phyloP scores from a whole-genome alignment of 768 basidiomycete species.

The Cystobasidium tubakii region DNA sequence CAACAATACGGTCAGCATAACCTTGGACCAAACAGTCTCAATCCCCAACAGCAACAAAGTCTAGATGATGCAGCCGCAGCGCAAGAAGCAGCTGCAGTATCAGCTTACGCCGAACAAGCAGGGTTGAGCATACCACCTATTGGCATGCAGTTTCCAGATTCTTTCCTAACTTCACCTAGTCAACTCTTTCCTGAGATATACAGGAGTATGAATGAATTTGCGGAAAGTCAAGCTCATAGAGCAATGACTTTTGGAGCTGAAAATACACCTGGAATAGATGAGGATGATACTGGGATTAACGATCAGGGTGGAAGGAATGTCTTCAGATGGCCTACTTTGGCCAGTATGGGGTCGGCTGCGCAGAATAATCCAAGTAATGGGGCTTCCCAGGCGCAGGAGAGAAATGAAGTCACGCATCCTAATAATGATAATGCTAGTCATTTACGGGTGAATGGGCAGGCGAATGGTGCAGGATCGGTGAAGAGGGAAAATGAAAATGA shows the following conservation, averaged over 20 bases:
- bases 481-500: background rate
- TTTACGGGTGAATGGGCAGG: background rate
- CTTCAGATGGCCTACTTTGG: slow-evolving; percentile 26
- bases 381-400: background rate
- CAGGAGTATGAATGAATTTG: slow-evolving; percentile 9
- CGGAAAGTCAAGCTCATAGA: slow-evolving; percentile 10
- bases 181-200: slow-evolving; percentile 33
- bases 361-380: background rate
- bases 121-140: background rate
- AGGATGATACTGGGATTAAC: background rate
- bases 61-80: background rate
- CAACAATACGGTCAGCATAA: background rate
- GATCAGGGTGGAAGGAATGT: background rate
- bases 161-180: background rate
- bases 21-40: background rate
- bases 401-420: background rate
- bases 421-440: background rate
- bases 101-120: background rate
- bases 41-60: background rate
- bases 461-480: background rate
- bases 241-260: slow-evolving; percentile 12
- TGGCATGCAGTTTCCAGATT: slow-evolving; percentile 11
- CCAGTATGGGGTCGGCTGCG: background rate
- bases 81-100: background rate
- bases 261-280: background rate